Conservation (phyloP, 495 filamentous ascomycete species). For the Tuber umbilicatum region DNA sequence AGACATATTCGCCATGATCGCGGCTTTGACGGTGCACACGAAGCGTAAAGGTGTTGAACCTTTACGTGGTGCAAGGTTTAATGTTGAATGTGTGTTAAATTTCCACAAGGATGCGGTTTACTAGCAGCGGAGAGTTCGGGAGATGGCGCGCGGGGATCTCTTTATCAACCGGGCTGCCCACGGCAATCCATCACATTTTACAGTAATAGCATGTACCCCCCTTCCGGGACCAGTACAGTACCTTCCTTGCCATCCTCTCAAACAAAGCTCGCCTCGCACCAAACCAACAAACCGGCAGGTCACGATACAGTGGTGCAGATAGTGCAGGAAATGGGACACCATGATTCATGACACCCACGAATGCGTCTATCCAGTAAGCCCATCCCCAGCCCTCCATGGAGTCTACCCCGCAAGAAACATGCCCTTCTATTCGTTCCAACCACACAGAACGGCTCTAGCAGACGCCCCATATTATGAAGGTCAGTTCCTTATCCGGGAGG, state of each 20-base stretch:
- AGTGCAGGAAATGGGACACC: neutral
- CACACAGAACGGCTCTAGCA: neutral
- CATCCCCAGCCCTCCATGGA: neutral
- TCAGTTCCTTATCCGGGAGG: neutral
- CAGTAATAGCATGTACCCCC: no score
- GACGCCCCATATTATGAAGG: neutral
- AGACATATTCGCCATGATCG: neutral
- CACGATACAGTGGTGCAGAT: neutral
- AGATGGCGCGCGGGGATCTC: neutral
- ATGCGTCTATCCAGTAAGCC: neutral
- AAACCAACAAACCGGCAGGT: neutral
- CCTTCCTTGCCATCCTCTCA: neutral
- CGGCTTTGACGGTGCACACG: neutral
- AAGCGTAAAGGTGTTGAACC: neutral
- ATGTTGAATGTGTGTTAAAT: neutral
- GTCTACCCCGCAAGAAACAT: neutral
- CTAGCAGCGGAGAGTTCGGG: no score
- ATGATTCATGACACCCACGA: neutral
- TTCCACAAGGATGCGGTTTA: neutral
- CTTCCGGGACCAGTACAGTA: neutral
- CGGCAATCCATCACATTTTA: no score
- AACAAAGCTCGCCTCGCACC: neutral
- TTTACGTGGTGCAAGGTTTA: neutral
- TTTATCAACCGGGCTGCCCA: neutral
- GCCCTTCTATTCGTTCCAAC: neutral